Conservation (phyloP, 176 grass and related monocot genomes). For the Poa pratensis region DNA sequence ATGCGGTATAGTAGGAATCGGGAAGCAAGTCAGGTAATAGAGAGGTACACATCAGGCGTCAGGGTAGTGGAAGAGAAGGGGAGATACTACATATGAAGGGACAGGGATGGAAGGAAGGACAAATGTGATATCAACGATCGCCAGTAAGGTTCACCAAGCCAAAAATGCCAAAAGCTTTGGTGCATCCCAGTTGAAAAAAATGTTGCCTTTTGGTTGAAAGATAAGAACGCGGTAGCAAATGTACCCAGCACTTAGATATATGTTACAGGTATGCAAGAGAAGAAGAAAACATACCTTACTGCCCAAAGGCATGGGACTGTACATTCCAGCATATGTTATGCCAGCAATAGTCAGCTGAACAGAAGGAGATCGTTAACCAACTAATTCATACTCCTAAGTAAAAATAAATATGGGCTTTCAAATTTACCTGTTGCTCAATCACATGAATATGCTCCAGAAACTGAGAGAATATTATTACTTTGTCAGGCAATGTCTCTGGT, state of each 20-base stretch:
- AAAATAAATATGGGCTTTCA: constrained; percentile 1
- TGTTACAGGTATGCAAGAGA: not conserved
- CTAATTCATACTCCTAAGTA: constrained; percentile 15
- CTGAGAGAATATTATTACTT: constrained; percentile 98
- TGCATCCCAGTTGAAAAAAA: not conserved
- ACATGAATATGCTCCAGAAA: constrained; percentile 98
- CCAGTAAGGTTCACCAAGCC: not conserved
- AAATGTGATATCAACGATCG: not conserved
- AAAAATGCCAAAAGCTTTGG: not conserved
- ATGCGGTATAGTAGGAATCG: not conserved
- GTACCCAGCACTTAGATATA: not conserved
- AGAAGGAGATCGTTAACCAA: constrained; percentile 39
- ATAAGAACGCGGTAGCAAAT: not conserved
- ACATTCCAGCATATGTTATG: constrained; percentile 86
- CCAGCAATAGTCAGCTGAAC: constrained; percentile 79
- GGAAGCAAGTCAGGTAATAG: not conserved
- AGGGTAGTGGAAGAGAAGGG: not conserved
- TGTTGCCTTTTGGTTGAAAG: not conserved
- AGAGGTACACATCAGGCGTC: not conserved
- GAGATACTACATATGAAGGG: not conserved
- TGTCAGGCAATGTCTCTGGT: constrained; percentile 53
- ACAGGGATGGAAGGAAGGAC: not conserved
- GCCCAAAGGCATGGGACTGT: constrained; percentile 88
- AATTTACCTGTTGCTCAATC: constrained; percentile 88
- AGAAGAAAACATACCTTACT: constrained; percentile 59